Evolutionary conservation across 148 eudicot species (phyloP), one percentile per base, ranked within the genome.

Genomic region (Spergularia marina): DNA sequence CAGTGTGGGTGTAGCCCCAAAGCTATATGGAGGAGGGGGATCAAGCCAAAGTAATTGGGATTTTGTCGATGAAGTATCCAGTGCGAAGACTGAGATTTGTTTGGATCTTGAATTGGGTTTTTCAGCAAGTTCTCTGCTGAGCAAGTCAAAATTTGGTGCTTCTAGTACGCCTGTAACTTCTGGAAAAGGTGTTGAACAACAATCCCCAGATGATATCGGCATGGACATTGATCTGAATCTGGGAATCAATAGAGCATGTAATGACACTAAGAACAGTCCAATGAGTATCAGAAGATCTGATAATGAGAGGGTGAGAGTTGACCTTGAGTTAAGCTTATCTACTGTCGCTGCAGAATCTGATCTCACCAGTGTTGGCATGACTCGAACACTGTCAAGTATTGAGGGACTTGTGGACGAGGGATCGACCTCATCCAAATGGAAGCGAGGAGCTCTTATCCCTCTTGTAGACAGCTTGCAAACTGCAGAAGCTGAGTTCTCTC

Each of bases 401-500:
- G 56, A 76, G 55, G 87, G 86, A 58, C 79, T 78, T 30, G 85
- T 84, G 51, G 94, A 92, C 78, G 97, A 92, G 62, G 95, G 92
- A 7, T 87, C 95, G 65, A 85, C 89, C 30, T 90, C 95, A 17
- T 88, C 95, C 3, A 85, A 82, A 75, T 92, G 89, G 91, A 90
- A 82, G 76, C 73, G 23, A 23, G 84, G 85, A 40, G 74, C 81
- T 47, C 76, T 79, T 78, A 68, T 86, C 15, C 81, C 82, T 58
- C 86, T 74, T 52, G 23, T 82, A 47, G 81, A 72, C 61, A 21
- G 54, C 58, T 25, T 68, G 47, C 77, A 72, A 68, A 73, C 51
- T 36, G 20, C 76, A 23, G 80, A 78, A 6, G 21, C 41, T 12
- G 17, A 51, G 10, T 1, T 9, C 7, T 44, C 49, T 44, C 49